Evolutionary conservation across 140 eudicot species (phyloP).

Genomic region (Cichorium intybus): DNA sequence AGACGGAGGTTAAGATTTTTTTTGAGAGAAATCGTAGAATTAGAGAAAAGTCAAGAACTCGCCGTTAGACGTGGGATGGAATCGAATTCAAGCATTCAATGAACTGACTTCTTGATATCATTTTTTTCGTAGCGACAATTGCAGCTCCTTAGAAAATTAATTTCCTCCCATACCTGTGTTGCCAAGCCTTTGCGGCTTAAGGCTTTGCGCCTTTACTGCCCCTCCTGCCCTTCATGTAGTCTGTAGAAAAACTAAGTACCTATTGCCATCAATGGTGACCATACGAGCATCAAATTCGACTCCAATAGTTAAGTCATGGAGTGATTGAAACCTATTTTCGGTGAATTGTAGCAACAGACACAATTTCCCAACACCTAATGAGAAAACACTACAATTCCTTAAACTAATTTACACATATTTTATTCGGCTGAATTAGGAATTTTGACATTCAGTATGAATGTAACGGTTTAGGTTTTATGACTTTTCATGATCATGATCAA

Average conservation of each 20-base stretch:
- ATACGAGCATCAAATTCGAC: conserved; percentile 88
- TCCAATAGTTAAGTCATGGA: conserved; percentile 83
- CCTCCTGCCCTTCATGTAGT: too few relatives aligned
- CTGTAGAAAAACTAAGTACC: not conserved
- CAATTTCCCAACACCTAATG: conserved; percentile 76
- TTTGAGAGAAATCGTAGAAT: too few relatives aligned
- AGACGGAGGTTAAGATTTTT: too few relatives aligned
- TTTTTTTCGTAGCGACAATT: too few relatives aligned
- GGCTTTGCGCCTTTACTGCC: too few relatives aligned
- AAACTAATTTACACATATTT: not conserved
- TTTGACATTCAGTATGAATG: not conserved
- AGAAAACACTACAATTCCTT: not conserved
- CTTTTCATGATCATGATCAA: conserved; percentile 4
- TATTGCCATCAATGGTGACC: conserved; percentile 56
- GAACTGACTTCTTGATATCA: too few relatives aligned
- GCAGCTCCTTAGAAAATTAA: too few relatives aligned
- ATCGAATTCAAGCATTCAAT: too few relatives aligned
- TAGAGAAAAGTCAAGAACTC: too few relatives aligned
- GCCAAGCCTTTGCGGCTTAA: too few relatives aligned
- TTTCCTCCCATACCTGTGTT: too few relatives aligned
- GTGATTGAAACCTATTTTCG: conserved; percentile 85
- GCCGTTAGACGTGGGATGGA: too few relatives aligned
- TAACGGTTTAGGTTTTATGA: conserved; percentile 34
- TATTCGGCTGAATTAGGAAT: not conserved
- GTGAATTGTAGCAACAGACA: conserved; percentile 80